Percentiles rank a stretch among this genome's conserved stretches.
phyloP scores from a whole-genome alignment of 1,284 basidiomycete genomes.

The Naganishia cerealis region DNA sequence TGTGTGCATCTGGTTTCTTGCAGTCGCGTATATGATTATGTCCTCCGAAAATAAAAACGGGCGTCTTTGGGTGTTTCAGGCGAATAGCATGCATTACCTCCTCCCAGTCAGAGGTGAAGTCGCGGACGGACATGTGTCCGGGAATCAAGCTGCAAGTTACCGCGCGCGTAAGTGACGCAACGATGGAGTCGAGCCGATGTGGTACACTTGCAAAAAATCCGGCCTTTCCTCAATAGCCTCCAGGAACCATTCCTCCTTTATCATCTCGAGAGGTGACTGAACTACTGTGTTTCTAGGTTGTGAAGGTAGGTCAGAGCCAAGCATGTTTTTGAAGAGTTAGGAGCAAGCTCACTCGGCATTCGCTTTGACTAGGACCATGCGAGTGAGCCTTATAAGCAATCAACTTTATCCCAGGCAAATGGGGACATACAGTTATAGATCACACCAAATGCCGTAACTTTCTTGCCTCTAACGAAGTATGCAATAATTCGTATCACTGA shows the following conservation, averaged over 20 bases:
- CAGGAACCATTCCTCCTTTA: conserved; percentile 67
- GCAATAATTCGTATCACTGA: conserved; percentile 39
- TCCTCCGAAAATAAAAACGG: conserved; percentile 76
- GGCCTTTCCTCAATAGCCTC: conserved; percentile 76
- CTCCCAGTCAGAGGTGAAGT: conserved; percentile 59
- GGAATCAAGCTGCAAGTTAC: conserved; percentile 38
- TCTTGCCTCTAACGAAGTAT: conserved; percentile 57
- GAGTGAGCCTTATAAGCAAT: conserved; percentile 1
- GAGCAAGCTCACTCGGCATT: conserved; percentile 41
- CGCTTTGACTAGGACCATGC: conserved; percentile 42
- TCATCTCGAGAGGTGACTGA: conserved; percentile 70
- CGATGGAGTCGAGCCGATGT: conserved; percentile 53
- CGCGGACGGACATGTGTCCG: conserved; percentile 52
- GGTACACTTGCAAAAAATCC: conserved; percentile 64
- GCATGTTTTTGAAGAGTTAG: not conserved
- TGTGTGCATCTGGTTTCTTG: conserved; percentile 55
- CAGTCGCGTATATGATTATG: conserved; percentile 79
- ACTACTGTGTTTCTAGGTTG: conserved; percentile 68
- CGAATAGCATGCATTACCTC: conserved; percentile 74
- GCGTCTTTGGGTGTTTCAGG: conserved; percentile 67
- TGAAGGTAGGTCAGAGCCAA: conserved; percentile 36
- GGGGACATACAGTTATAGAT: conserved; percentile 60
- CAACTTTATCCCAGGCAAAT: not conserved
- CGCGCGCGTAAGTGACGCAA: not conserved
- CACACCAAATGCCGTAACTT: conserved; percentile 77